A percentile compares a stretch with the other conserved stretches of the same genome.
phyloP scores from a whole-genome alignment of 257 asterid species.

The Primulina eburnea region DNA sequence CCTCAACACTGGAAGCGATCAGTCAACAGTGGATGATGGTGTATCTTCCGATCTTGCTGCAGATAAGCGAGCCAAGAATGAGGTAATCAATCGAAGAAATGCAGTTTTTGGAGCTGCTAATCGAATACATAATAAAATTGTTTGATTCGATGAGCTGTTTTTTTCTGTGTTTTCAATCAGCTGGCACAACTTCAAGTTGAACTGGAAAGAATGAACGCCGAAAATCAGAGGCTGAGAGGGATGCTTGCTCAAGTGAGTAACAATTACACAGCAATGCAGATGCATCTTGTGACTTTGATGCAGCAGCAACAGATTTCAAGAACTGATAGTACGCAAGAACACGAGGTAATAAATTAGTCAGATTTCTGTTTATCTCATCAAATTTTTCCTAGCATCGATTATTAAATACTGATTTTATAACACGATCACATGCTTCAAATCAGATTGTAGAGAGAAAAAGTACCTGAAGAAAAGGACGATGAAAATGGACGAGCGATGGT shows the following conservation, averaged over 20 bases:
- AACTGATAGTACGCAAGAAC: slow-evolving; percentile 27
- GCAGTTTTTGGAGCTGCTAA: not conserved
- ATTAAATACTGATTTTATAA: not conserved
- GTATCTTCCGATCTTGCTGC: slow-evolving; percentile 39
- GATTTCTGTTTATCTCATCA: not conserved
- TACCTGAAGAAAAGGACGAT: slow-evolving; percentile 31
- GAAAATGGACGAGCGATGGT: slow-evolving; percentile 28
- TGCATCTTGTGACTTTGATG: slow-evolving; percentile 54
- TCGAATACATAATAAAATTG: not conserved
- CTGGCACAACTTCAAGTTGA: slow-evolving; percentile 59
- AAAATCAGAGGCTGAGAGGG: slow-evolving; percentile 69
- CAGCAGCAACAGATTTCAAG: slow-evolving; percentile 34
- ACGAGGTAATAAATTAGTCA: slow-evolving; percentile 27
- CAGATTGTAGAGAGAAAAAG: slow-evolving; percentile 32
- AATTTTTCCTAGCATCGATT: not conserved
- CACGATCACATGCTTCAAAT: not conserved
- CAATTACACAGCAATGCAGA: slow-evolving; percentile 57
- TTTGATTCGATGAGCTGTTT: not conserved
- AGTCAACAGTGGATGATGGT: slow-evolving; percentile 77
- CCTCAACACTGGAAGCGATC: slow-evolving; percentile 74
- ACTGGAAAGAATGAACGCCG: slow-evolving; percentile 59
- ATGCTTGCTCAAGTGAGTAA: slow-evolving; percentile 65
- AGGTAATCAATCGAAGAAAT: slow-evolving; percentile 39
- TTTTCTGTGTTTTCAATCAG: slow-evolving; percentile 20
- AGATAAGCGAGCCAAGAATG: slow-evolving; percentile 51